Evolutionary conservation across 805 yeast species (phyloP).

Genomic region (Novakomyces olei): DNA sequence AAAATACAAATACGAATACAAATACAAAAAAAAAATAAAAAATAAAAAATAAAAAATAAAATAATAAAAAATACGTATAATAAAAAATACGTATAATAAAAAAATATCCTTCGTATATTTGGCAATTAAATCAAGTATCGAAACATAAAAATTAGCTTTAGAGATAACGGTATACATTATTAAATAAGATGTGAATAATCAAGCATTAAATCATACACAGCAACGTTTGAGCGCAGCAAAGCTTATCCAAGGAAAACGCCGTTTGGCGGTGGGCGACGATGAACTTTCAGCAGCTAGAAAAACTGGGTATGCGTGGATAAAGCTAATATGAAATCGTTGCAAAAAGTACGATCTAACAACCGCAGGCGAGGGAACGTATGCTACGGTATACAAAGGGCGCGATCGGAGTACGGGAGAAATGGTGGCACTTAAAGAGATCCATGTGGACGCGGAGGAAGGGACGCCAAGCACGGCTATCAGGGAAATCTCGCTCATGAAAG

Average conservation of each 20-base stretch:
- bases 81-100: too few relatives aligned
- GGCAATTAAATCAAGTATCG: too few relatives aligned
- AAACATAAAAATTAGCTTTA: too few relatives aligned
- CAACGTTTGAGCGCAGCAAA: too few relatives aligned
- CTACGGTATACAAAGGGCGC: slow-evolving; percentile 92
- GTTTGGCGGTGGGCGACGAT: slow-evolving; percentile 1
- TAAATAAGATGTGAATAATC: too few relatives aligned
- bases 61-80: too few relatives aligned
- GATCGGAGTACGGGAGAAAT: slow-evolving; percentile 68
- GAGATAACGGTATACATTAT: too few relatives aligned
- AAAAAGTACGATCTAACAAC: not conserved
- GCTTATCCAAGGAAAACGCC: not conserved
- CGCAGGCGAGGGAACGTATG: slow-evolving; percentile 63
- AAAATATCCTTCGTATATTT: too few relatives aligned
- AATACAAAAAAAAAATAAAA: too few relatives aligned
- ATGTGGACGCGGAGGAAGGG: slow-evolving; percentile 88
- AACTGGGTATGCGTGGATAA: slow-evolving; percentile 29
- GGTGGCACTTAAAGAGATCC: slow-evolving; percentile 88
- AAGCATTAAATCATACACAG: too few relatives aligned
- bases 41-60: too few relatives aligned
- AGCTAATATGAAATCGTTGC: not conserved
- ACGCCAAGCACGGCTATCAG: slow-evolving; percentile 96
- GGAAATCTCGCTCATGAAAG: slow-evolving; percentile 88
- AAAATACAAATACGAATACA: too few relatives aligned
- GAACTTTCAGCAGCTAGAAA: slow-evolving; percentile 28